Evolutionary conservation across 2,329 filamentous ascomycete species (phyloP), one percentile per base, ranked within the genome.

Genomic region (Fusarium goolgardi): DNA sequence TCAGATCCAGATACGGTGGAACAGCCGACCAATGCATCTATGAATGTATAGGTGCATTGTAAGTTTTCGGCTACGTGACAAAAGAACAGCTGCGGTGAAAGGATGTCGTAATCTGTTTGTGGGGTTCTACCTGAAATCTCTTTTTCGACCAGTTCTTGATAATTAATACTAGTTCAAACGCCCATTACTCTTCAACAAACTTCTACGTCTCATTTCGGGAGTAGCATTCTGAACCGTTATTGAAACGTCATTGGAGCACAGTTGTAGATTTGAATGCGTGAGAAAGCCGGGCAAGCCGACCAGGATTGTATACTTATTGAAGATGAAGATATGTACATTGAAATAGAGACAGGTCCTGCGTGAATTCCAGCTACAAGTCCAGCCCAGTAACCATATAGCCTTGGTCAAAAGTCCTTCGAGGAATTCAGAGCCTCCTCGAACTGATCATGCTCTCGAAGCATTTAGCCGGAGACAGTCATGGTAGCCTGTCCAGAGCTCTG

Each of bases 401-500:
- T 18, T 52, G 20, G 21, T 45, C 35, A 32, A n/a, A 13, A 12
- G 16, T 8, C 18, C 12, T 25, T 31, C 34, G 11, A 3, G 31
- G 18, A 25, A 3, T 25, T 21, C 10, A 20, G 10, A n/a, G 18
- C 23, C 18, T 35, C 18, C 23, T 6, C n/a, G 31, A 31, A 31
- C 4, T 15, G 18, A 12, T 31, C n/a, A 16, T 45, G 12, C 27
- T 31, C 5, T 34, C 20, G 5, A 27, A 9, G 15, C 4, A 9
- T 23, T 37, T 53, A 65, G 7, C 18, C 43, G 6, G 66, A 67
- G 18, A 85, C 82, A 51, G 79, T 85, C 62, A 86, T 85, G 47
- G 70, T 76, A 41, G 84, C 79, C 51, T 76, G 79, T 1, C 85
- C 84, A 61, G 78, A 80, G 76, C 83, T 85, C 63, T 79, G 76